Evolutionary conservation across 139 green algal species (phyloP).

Genomic region (Chlorella sp.): DNA sequence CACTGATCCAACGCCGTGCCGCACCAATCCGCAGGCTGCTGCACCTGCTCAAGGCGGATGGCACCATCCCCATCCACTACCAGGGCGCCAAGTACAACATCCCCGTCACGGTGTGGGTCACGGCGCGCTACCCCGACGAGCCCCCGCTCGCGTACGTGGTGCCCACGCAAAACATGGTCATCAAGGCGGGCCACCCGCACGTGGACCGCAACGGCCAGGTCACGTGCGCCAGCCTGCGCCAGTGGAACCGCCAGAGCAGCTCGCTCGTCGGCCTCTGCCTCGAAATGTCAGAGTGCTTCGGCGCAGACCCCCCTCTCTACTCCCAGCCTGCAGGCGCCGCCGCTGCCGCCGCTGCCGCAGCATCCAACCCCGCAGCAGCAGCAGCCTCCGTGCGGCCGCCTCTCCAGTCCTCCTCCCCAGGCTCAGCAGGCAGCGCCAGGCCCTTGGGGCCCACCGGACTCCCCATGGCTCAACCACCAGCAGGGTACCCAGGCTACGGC

Average conservation of each 20-base stretch:
- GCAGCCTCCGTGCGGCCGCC: background rate
- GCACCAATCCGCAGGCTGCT: constrained; percentile 23
- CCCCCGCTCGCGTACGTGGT: constrained; percentile 73
- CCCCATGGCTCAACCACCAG: background rate
- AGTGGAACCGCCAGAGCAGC: constrained; percentile 18
- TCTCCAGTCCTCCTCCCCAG: too few relatives aligned
- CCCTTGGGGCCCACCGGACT: constrained; percentile 5
- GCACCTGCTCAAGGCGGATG: constrained; percentile 68
- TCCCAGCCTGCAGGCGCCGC: constrained; percentile 36
- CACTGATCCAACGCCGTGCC: background rate
- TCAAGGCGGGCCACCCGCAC: constrained; percentile 67
- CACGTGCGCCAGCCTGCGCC: constrained; percentile 9
- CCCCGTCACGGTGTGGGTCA: constrained; percentile 78
- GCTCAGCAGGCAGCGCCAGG: too few relatives aligned
- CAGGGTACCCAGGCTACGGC: background rate
- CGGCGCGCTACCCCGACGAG: constrained; percentile 65
- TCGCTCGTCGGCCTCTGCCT: constrained; percentile 29
- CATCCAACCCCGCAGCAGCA: background rate
- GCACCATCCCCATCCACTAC: constrained; percentile 85
- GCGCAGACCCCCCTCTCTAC: constrained; percentile 78
- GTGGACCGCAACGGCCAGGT: constrained; percentile 68
- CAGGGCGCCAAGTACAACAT: constrained; percentile 90
- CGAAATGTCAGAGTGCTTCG: constrained; percentile 72
- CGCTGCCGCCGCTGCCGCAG: background rate
- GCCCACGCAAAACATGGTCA: constrained; percentile 86